Percentiles rank a stretch among this genome's conserved stretches.
These are phyloP conservation scores for Daldinia decipiens DNA, from an alignment of 495 filamentous ascomycete species.

Conservation along the genomic window DNA sequence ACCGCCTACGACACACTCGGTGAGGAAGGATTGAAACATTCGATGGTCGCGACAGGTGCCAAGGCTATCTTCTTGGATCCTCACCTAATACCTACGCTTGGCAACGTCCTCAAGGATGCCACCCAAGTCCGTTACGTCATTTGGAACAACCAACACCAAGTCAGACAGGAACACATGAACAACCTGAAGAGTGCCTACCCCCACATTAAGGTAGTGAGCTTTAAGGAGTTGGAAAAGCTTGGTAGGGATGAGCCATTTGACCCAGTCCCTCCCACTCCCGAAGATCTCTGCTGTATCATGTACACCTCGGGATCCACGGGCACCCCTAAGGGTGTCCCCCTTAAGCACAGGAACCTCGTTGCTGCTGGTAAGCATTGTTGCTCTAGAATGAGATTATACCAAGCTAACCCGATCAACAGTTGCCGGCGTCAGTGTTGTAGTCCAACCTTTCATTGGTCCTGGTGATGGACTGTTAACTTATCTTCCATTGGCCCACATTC, in stretches of 20 bases:
- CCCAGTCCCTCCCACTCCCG: conserved; percentile 78
- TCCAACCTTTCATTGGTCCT: conserved; percentile 84
- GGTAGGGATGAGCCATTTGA: conserved; percentile 87
- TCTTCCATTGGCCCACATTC: conserved; percentile 92
- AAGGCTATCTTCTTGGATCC: conserved; percentile 93
- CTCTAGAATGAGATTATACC: conserved; percentile 20
- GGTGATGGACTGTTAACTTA: conserved; percentile 91
- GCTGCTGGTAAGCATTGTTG: conserved; percentile 73
- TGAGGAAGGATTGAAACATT: conserved; percentile 91
- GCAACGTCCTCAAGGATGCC: conserved; percentile 82
- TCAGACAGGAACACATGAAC: conserved; percentile 82
- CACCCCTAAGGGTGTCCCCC: conserved; percentile 91
- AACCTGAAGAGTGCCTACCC: conserved; percentile 76
- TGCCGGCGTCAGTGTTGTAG: conserved; percentile 85
- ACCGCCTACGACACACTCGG: conserved; percentile 98
- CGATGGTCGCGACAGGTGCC: conserved; percentile 85
- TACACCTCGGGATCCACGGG: conserved; percentile 99
- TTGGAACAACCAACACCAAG: conserved; percentile 84
- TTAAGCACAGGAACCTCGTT: conserved; percentile 89
- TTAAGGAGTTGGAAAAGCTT: conserved; percentile 83
- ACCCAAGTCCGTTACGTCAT: conserved; percentile 83
- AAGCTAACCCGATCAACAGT: conserved; percentile 58
- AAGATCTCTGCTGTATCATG: conserved; percentile 98
- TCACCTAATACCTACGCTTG: conserved; percentile 79
- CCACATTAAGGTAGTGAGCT: conserved; percentile 78